Conservation (phyloP, 768 basidiomycete species). For the Mycena albidolilacea region DNA sequence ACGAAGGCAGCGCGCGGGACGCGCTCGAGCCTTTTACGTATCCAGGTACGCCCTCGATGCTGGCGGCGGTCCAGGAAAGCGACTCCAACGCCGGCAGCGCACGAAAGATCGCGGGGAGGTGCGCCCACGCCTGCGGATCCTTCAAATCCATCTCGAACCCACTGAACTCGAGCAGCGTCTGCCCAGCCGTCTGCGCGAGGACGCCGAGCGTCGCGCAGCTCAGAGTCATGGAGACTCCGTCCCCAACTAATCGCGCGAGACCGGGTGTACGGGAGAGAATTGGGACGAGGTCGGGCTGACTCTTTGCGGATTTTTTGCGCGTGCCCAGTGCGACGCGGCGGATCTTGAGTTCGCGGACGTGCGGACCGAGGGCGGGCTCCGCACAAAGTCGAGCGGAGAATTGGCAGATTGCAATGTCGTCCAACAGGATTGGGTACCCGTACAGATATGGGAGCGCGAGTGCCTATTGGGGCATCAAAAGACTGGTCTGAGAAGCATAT, state of each 20-base stretch:
- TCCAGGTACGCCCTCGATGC: neutral
- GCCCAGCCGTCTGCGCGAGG: neutral
- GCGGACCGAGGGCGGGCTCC: neutral
- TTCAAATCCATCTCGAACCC: neutral
- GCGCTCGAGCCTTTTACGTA: neutral
- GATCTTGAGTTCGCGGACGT: neutral
- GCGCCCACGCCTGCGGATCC: neutral
- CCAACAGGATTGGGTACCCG: neutral
- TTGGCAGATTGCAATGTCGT: neutral
- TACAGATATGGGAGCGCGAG: slow-evolving; percentile 8
- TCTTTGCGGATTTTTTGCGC: neutral
- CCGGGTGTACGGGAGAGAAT: neutral
- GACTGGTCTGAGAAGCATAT: too few species aligned
- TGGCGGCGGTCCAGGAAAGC: neutral
- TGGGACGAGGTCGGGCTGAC: neutral
- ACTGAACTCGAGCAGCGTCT: neutral
- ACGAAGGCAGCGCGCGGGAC: neutral
- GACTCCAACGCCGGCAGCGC: neutral
- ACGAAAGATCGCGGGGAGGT: neutral
- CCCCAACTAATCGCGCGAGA: neutral
- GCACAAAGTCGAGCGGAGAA: neutral
- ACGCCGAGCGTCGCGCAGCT: neutral
- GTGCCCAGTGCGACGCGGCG: neutral
- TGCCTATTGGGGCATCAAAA: neutral
- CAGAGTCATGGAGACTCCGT: neutral